Percentiles rank a stretch among this genome's conserved stretches.
Conservation (phyloP, 768 basidiomycete species). For the Tricholoma terreum region DNA sequence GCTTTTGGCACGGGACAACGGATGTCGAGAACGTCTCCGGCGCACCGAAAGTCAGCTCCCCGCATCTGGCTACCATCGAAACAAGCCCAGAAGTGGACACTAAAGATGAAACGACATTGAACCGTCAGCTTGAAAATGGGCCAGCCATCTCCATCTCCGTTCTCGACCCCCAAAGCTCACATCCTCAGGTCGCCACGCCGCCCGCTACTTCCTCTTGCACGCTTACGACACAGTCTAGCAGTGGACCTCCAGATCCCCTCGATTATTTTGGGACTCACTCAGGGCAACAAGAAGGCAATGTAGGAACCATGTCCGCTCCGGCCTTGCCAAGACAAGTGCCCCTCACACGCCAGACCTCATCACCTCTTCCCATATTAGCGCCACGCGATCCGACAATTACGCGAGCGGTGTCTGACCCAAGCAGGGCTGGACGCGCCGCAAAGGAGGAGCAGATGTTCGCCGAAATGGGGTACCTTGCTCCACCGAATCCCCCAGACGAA, state of each 20-base stretch:
- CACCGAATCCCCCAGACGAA: slow-evolving; percentile 86
- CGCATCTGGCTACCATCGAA: neutral
- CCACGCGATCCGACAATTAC: slow-evolving; percentile 31
- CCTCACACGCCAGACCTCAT: slow-evolving; percentile 61
- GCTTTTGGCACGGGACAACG: slow-evolving; percentile 77
- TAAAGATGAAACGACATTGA: neutral
- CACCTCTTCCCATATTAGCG: slow-evolving; percentile 51
- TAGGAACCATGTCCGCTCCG: slow-evolving; percentile 36
- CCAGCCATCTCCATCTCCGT: neutral
- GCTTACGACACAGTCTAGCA: neutral
- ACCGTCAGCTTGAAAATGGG: neutral
- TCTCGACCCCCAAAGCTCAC: neutral
- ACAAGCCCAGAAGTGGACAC: neutral
- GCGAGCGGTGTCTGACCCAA: slow-evolving; percentile 27
- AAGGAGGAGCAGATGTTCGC: slow-evolving; percentile 68
- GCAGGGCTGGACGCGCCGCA: slow-evolving; percentile 45
- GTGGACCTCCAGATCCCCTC: neutral
- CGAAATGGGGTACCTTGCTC: slow-evolving; percentile 66
- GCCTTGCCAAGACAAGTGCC: slow-evolving; percentile 49
- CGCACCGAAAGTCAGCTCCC: neutral
- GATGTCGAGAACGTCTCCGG: slow-evolving; percentile 47
- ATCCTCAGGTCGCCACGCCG: neutral
- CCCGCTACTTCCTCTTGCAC: slow-evolving; percentile 7
- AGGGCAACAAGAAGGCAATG: slow-evolving; percentile 6
- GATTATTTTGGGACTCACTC: slow-evolving; percentile 13